A percentile compares a stretch with the other conserved stretches of the same genome.
Conservation (phyloP, 129 eudicot species). For the Chrysanthemum seticuspe region DNA sequence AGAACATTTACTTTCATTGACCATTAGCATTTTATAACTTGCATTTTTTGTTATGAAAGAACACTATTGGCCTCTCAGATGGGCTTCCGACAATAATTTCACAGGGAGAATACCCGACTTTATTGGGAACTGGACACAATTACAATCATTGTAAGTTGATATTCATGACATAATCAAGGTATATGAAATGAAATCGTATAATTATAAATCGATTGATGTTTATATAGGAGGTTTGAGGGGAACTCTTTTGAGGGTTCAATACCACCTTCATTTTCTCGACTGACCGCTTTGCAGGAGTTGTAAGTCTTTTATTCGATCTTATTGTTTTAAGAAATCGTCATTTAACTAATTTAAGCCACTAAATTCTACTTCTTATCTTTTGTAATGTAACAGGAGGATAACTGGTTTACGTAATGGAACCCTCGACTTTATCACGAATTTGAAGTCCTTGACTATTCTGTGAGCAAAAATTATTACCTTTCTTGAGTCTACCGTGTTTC, state of each 20-base stretch:
- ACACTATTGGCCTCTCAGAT: constrained; percentile 34
- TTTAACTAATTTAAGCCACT: neutral
- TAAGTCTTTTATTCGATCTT: constrained; percentile 32
- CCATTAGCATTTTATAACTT: neutral
- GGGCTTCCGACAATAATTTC: constrained; percentile 61
- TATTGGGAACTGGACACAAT: constrained; percentile 63
- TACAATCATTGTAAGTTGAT: constrained; percentile 39
- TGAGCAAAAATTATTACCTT: constrained; percentile 31
- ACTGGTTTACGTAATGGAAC: constrained; percentile 75
- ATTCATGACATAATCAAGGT: neutral
- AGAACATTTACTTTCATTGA: constrained; percentile 24
- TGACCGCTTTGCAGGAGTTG: constrained; percentile 55
- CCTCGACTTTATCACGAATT: constrained; percentile 49
- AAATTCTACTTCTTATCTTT: neutral
- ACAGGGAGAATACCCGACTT: constrained; percentile 69
- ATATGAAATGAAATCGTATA: neutral
- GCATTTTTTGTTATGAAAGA: neutral
- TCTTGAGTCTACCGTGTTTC: neutral
- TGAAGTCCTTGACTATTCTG: constrained; percentile 56
- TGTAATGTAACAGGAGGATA: constrained; percentile 56
- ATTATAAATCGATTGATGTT: constrained; percentile 5
- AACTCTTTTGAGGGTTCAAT: constrained; percentile 76
- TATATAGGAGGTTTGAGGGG: constrained; percentile 73
- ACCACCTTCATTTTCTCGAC: constrained; percentile 55
- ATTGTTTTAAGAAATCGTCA: neutral